Base-by-base conservation (phyloP, 805 yeast species). In the Scheffersomyces coipomensis region DNA sequence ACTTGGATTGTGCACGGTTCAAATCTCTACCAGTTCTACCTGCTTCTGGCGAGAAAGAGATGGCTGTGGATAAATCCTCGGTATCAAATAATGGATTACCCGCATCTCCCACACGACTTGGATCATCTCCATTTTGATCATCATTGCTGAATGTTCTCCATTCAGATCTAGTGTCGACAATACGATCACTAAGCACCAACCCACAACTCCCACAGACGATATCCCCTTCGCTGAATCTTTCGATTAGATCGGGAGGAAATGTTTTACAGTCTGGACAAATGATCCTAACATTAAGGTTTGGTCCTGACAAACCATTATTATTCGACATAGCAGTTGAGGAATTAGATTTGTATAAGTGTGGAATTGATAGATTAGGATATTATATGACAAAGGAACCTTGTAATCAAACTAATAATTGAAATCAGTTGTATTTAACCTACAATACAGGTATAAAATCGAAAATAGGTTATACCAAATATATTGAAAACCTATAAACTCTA, bases 31-130 rank as follows among this genome's bases (percentile, higher is more conserved):
- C 95, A 3, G 80, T 76, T 44, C 81, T 77, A n/a, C n/a, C n/a
- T 4, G 16, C 19, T 18, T 18, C 19, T 27, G 87, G 87, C 16
- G 85, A 88, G 40, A 82, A 81, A 19, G 96, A 86, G 43, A 93
- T 93, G 72, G 89, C 82, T 4, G 99, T 91, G n/a, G 95, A 87
- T 39, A 91, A 79, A 61, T 89, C 95, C 51, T 85, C 90, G 15
- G 93, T 85, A 55, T 89, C 97, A 49, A 93, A 73, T 37, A 89
- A 68, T 8, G 97, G 96, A 58, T 89, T 90, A n/a, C 88, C 82
- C 5, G 97, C 97, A 58, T 89, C 97, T 62, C 99, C 99, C 46
- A 91, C 99, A 85, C 99, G 97, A 49, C 93, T 83, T 3, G 99
- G 99, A 60, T 91, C 99, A 62, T 88, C 97, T 53, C 95, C 95